Conservation (phyloP, 192 early-diverging fungal genomes). For the Podila horticola region DNA sequence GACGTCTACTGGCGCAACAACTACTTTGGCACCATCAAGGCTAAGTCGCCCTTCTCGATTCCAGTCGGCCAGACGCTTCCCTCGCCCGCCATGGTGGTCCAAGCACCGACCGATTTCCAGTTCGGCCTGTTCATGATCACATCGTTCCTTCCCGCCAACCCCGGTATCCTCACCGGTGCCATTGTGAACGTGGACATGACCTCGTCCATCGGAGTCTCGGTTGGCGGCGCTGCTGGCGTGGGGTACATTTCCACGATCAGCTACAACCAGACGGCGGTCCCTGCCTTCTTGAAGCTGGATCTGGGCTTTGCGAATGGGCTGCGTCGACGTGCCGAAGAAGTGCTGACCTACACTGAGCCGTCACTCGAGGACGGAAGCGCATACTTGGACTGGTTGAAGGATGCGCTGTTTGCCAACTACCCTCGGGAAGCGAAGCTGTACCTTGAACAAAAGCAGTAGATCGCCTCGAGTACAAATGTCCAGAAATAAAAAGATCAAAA, state of each 20-base stretch:
- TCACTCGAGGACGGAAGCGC: slow-evolving; percentile 10
- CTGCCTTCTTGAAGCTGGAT: slow-evolving; percentile 40
- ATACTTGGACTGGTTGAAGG: slow-evolving; percentile 33
- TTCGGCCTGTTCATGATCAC: slow-evolving; percentile 38
- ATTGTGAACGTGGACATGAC: slow-evolving; percentile 24
- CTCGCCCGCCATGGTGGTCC: slow-evolving; percentile 20
- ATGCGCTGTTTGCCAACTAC: slow-evolving; percentile 26
- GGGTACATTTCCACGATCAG: slow-evolving; percentile 17
- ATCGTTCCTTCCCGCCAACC: slow-evolving; percentile 25
- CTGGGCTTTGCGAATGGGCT: slow-evolving; percentile 10
- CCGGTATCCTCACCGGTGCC: slow-evolving; percentile 22
- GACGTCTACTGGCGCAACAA: slow-evolving; percentile 28
- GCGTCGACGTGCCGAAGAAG: slow-evolving; percentile 2
- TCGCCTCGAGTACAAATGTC: background rate
- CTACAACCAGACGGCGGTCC: slow-evolving; percentile 28
- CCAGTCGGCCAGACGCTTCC: slow-evolving; percentile 7
- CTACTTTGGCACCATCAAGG: slow-evolving; percentile 20
- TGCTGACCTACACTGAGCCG: slow-evolving; percentile 4
- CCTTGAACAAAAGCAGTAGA: slow-evolving; percentile 9
- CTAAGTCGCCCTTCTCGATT: slow-evolving; percentile 7
- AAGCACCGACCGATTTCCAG: slow-evolving; percentile 19
- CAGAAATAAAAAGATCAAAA: background rate
- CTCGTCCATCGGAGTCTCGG: slow-evolving; percentile 17
- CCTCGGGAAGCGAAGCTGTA: slow-evolving; percentile 35
- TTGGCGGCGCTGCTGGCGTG: slow-evolving; percentile 11